Conservation (phyloP, 176 grass and related monocot genomes). For the Aegilops tauschii region DNA sequence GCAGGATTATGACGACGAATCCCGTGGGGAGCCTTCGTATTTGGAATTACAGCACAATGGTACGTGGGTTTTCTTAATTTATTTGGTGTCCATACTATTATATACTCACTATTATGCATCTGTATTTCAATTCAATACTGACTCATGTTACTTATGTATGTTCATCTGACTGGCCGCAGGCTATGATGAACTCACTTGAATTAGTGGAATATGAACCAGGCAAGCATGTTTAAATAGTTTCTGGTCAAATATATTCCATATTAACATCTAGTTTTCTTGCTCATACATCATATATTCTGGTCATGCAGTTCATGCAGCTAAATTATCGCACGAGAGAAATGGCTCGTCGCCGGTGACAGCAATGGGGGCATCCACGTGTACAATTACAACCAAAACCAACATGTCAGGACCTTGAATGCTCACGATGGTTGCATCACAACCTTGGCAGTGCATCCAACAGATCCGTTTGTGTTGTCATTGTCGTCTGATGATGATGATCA, state of each 20-base stretch:
- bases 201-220: neutral
- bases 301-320: slow-evolving; percentile 56
- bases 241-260: neutral
- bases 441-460: slow-evolving; percentile 58
- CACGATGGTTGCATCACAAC: slow-evolving; percentile 32
- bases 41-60: neutral
- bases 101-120: neutral
- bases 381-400: slow-evolving; percentile 27
- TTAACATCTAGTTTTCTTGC: no score
- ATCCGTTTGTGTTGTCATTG: neutral
- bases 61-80: neutral
- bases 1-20: neutral
- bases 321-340: slow-evolving; percentile 52
- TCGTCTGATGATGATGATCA: no score
- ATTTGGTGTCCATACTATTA: no score
- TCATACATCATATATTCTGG: no score
- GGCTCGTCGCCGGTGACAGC: slow-evolving; percentile 48
- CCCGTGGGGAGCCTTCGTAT: neutral
- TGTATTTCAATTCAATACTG: no score
- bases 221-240: neutral
- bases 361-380: slow-evolving; percentile 50
- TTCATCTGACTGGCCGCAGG: neutral
- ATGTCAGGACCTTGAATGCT: slow-evolving; percentile 31
- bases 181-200: neutral
- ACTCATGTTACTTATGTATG: neutral